A percentile compares a stretch with the other conserved stretches of the same genome.
Evolutionary conservation across 805 yeast genomes (phyloP).

Genomic region (Hanseniaspora hatyaiensis): DNA sequence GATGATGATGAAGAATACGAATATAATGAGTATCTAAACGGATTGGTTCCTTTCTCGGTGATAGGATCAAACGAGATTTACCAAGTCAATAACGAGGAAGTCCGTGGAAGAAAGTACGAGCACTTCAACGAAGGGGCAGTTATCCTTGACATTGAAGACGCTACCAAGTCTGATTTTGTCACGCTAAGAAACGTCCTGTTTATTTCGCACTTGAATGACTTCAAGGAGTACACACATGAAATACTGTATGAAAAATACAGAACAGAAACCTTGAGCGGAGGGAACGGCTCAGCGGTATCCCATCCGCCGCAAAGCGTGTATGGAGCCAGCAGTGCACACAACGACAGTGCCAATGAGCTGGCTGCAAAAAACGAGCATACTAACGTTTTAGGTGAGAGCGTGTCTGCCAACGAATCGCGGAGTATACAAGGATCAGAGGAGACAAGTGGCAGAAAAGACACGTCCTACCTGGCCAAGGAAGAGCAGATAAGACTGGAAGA

Average conservation of each 20-base stretch:
- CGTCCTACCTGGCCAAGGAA: conserved; percentile 55
- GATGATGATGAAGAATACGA: conserved; percentile 53
- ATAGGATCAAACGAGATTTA: conserved; percentile 58
- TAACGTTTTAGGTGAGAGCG: too few species aligned
- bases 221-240: conserved; percentile 82
- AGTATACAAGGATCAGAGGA: too few species aligned
- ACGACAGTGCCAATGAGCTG: too few species aligned
- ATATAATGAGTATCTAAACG: conserved; percentile 52
- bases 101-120: conserved; percentile 46
- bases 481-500: conserved; percentile 84
- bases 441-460: too few species aligned
- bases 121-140: conserved; percentile 31
- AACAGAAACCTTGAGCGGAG: conserved; percentile 70
- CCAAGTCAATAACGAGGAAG: conserved; percentile 32
- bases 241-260: conserved; percentile 78
- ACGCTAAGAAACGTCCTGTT: conserved; percentile 67
- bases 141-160: conserved; percentile 52
- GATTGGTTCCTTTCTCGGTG: conserved; percentile 53
- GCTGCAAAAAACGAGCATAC: conserved; percentile 1
- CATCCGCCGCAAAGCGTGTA: too few species aligned
- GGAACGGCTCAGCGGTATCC: too few species aligned
- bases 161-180: conserved; percentile 68
- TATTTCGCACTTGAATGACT: conserved; percentile 74
- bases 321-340: too few species aligned
- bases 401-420: too few species aligned